Evolutionary conservation across 1,139 yeast genomes (phyloP).

Genomic region (Komagataea norvegica): DNA sequence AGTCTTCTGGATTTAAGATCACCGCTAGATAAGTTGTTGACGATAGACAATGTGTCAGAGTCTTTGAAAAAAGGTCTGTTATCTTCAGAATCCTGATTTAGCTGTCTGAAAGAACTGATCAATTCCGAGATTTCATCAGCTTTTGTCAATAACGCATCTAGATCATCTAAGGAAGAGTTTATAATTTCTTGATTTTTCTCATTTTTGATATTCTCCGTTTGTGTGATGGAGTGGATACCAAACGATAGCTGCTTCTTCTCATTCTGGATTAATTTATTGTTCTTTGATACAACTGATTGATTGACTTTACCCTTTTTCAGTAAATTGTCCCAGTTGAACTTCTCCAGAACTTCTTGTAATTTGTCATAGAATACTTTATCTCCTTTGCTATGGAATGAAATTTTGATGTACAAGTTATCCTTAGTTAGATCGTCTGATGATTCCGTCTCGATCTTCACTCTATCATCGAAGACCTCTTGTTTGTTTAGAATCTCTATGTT

Average conservation of each 20-base stretch:
- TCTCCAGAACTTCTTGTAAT: conserved; percentile 41
- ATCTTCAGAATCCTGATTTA: conserved; percentile 12
- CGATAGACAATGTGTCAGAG: neutral
- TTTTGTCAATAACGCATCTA: conserved; percentile 70
- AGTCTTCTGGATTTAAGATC: conserved; percentile 29
- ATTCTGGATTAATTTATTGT: conserved; percentile 14
- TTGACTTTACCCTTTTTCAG: conserved; percentile 23
- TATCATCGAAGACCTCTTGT: conserved; percentile 25
- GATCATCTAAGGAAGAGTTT: conserved; percentile 67
- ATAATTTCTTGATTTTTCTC: conserved; percentile 59
- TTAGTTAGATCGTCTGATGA: conserved; percentile 29
- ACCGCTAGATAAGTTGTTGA: neutral
- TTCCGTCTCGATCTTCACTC: conserved; percentile 29
- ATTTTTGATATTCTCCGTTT: conserved; percentile 51
- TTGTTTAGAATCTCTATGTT: conserved; percentile 19
- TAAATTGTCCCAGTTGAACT: conserved; percentile 40
- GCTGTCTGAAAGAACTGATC: conserved; percentile 41
- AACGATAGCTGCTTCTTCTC: conserved; percentile 15
- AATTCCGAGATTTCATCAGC: conserved; percentile 70
- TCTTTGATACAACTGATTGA: conserved; percentile 9
- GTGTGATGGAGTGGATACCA: conserved; percentile 74
- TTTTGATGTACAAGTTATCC: conserved; percentile 38
- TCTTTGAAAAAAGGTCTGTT: neutral
- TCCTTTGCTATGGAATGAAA: conserved; percentile 63
- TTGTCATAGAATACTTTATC: conserved; percentile 43